phyloP scores from a whole-genome alignment of 2,329 filamentous ascomycete species.

The Alternaria consortialis region DNA sequence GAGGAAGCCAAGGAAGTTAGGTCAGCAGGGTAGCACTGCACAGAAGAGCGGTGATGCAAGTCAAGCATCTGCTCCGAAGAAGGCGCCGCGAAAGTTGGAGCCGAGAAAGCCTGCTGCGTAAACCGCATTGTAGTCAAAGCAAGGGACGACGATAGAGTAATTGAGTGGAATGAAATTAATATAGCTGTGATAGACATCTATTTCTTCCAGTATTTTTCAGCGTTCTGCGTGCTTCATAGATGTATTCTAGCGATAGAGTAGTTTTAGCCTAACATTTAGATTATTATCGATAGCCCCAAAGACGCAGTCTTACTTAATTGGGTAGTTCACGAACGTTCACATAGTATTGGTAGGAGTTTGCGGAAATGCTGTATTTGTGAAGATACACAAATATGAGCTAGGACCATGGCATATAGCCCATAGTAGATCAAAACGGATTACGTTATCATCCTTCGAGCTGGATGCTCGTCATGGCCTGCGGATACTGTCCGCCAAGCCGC shows the following conservation, averaged over 20 bases:
- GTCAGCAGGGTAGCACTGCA: constrained; percentile 20
- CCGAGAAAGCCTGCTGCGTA: constrained; percentile 28
- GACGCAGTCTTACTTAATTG: too few species aligned
- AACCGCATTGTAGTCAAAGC: background rate
- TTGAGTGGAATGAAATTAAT: background rate
- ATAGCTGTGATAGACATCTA: background rate
- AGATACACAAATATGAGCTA: too few species aligned
- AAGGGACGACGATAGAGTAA: background rate
- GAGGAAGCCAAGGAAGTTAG: constrained; percentile 41
- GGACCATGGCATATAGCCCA: too few species aligned
- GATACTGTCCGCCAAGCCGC: too few species aligned
- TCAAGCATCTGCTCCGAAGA: constrained; percentile 18
- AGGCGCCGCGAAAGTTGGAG: constrained; percentile 38
- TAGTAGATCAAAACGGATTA: too few species aligned
- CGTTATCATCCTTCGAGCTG: too few species aligned
- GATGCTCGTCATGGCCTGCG: too few species aligned
- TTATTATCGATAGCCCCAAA: background rate
- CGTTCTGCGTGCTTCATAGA: background rate
- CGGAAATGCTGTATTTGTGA: too few species aligned
- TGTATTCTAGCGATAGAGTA: background rate
- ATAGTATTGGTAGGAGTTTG: too few species aligned
- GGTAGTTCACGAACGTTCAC: too few species aligned
- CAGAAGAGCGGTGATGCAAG: background rate
- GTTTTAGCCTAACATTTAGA: background rate
- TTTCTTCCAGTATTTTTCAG: background rate